Percentiles rank a stretch among this genome's conserved stretches.
Evolutionary conservation across 441 rosid genomes (phyloP).

Genomic region (Adansonia gregorii): DNA sequence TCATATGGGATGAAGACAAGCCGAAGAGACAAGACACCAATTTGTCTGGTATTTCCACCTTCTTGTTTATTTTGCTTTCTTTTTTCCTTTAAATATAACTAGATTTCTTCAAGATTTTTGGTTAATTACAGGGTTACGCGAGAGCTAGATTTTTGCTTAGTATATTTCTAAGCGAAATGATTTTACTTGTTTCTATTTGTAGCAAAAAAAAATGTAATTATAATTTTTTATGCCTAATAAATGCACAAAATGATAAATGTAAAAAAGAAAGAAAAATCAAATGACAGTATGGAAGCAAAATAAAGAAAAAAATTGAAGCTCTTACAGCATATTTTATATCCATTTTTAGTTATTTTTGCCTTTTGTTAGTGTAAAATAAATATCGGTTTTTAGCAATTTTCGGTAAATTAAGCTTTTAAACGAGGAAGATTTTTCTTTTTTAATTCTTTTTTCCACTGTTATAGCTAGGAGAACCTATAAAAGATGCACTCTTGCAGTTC

Average conservation of each 20-base stretch:
- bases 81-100: background rate
- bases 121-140: constrained; percentile 15
- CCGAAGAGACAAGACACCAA: constrained; percentile 53
- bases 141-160: background rate
- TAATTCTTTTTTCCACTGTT: background rate
- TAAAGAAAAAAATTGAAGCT: background rate
- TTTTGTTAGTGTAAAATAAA: background rate
- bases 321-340: background rate
- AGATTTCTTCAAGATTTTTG: constrained; percentile 3
- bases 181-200: background rate
- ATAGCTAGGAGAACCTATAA: background rate
- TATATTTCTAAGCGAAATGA: background rate
- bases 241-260: background rate
- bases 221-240: background rate
- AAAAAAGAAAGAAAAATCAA: background rate
- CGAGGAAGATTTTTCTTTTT: background rate
- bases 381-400: background rate
- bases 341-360: background rate
- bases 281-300: background rate
- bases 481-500: background rate
- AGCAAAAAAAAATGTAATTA: background rate
- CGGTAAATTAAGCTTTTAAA: background rate
- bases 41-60: constrained; percentile 52
- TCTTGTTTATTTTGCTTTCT: background rate
- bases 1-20: constrained; percentile 68